phyloP scores from a whole-genome alignment of 257 asterid genomes.

The Lithospermum erythrorhizon region DNA sequence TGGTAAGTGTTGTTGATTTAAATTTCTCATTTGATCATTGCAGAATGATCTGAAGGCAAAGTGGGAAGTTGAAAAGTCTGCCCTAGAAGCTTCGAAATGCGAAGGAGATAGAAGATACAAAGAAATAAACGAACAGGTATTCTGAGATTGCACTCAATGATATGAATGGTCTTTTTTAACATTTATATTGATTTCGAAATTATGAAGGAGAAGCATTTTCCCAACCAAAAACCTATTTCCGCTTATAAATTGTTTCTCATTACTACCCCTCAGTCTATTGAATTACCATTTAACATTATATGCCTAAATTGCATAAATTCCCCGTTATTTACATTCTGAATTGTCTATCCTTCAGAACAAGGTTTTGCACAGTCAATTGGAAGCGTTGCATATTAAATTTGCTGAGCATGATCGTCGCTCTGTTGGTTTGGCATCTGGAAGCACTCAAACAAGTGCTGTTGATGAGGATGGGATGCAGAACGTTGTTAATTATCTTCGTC shows the following conservation, averaged over 20 bases:
- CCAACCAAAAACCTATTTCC: too few species aligned
- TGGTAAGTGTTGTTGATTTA: slow-evolving; percentile 1
- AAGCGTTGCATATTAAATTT: slow-evolving; percentile 70
- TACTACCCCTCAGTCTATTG: too few species aligned
- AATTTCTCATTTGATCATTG: slow-evolving; percentile 2
- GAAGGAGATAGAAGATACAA: slow-evolving; percentile 65
- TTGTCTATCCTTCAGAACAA: slow-evolving; percentile 37
- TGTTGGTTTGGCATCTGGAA: slow-evolving; percentile 45
- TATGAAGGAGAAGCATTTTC: too few species aligned
- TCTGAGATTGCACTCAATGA: neutral
- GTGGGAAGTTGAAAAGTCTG: slow-evolving; percentile 65
- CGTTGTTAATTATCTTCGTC: slow-evolving; percentile 76
- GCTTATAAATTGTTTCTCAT: too few species aligned
- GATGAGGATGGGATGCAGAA: slow-evolving; percentile 62
- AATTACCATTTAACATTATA: too few species aligned
- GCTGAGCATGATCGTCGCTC: slow-evolving; percentile 69
- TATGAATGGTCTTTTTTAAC: neutral
- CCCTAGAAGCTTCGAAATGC: slow-evolving; percentile 54
- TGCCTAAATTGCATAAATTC: too few species aligned
- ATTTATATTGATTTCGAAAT: too few species aligned
- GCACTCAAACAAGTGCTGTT: slow-evolving; percentile 27
- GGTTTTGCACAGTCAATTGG: slow-evolving; percentile 67
- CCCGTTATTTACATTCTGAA: neutral
- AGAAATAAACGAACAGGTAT: slow-evolving; percentile 65
- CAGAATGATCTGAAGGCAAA: slow-evolving; percentile 66